phyloP scores from a whole-genome alignment of 257 asterid genomes.

The Anisodus acutangulus region DNA sequence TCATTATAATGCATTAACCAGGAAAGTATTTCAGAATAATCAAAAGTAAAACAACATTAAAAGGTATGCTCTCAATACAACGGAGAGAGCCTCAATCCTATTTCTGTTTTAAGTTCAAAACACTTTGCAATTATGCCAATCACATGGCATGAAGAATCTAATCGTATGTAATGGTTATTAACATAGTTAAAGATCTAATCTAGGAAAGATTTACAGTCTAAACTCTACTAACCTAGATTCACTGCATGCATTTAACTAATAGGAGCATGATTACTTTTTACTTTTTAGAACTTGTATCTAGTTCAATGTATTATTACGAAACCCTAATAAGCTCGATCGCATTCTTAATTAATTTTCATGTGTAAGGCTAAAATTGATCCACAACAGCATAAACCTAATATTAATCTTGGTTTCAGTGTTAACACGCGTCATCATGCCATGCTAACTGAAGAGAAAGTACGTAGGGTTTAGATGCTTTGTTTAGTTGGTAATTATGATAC shows the following conservation, averaged over 20 bases:
- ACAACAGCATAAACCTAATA: background rate
- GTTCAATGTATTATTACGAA: background rate
- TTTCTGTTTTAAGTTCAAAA: background rate
- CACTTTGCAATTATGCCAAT: background rate
- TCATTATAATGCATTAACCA: background rate
- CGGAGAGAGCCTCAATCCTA: background rate
- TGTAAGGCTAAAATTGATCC: constrained; percentile 8
- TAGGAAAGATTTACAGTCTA: background rate
- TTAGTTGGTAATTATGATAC: background rate
- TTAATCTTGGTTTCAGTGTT: constrained; percentile 1
- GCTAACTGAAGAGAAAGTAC: background rate
- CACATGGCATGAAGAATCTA: background rate
- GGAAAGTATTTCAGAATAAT: background rate
- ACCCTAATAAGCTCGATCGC: background rate
- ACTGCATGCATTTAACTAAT: background rate
- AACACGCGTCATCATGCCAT: constrained; percentile 19
- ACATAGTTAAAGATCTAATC: background rate
- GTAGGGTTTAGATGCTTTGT: background rate
- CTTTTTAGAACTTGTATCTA: background rate
- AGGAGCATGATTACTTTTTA: background rate
- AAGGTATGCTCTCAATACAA: background rate
- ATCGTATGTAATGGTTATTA: background rate
- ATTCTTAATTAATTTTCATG: constrained; percentile 13
- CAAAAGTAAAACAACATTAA: background rate
- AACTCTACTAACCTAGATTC: constrained; percentile 12